A percentile compares a stretch with the other conserved stretches of the same genome.
phyloP scores from a whole-genome alignment of 208 protist genomes.

The Crithidia bombi region DNA sequence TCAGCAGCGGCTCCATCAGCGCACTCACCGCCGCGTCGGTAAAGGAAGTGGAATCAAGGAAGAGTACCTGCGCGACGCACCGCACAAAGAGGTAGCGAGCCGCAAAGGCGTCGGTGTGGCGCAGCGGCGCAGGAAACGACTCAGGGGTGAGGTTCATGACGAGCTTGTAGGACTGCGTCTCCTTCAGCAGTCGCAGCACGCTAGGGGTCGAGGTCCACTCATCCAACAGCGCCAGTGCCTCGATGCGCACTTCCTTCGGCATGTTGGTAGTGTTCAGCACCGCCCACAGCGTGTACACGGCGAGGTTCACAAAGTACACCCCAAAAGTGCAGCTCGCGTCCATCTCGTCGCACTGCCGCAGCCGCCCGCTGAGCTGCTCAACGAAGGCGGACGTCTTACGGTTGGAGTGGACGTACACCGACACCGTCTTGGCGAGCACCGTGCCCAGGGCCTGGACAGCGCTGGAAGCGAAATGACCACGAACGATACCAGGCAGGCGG shows the following conservation, averaged over 20 bases:
- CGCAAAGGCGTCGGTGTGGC: constrained; percentile 13
- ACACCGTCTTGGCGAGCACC: constrained; percentile 31
- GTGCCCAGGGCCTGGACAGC: constrained; percentile 20
- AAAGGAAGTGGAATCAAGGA: constrained; percentile 25
- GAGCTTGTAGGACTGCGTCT: constrained; percentile 23
- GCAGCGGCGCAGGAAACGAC: constrained; percentile 22
- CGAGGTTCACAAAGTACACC: constrained; percentile 34
- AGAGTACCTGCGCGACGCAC: constrained; percentile 41
- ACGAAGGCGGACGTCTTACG: constrained; percentile 39
- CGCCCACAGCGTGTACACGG: constrained; percentile 33
- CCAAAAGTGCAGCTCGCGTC: constrained; percentile 24
- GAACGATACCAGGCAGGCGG: constrained; percentile 19
- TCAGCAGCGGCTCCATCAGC: constrained; percentile 32
- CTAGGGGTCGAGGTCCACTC: constrained; percentile 36
- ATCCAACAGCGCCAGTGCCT: constrained; percentile 35
- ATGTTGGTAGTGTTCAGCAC: constrained; percentile 29
- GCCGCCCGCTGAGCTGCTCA: constrained; percentile 30
- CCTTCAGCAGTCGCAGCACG: constrained; percentile 39
- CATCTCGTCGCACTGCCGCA: constrained; percentile 39
- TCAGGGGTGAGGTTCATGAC: constrained; percentile 24
- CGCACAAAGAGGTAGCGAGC: constrained; percentile 44
- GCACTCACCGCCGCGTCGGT: constrained; percentile 21
- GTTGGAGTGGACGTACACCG: constrained; percentile 31
- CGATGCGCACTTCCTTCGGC: constrained; percentile 18
- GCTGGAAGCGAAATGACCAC: constrained; percentile 26